Evolutionary conservation across 495 filamentous ascomycete species (phyloP).

Genomic region (Oleoguttula mirabilis): DNA sequence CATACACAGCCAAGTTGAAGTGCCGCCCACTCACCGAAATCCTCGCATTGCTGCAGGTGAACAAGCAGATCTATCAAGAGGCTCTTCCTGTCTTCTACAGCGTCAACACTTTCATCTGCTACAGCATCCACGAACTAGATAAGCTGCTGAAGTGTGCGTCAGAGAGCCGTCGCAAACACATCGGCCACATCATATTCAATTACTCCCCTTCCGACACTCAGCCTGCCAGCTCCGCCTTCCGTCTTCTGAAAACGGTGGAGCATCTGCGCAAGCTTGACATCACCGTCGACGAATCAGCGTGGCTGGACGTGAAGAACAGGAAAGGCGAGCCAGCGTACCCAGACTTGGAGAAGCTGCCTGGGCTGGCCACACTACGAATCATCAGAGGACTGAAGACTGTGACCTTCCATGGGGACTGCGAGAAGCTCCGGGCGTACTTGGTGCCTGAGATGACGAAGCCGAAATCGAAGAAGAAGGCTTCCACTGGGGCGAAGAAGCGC

Average conservation of each 20-base stretch:
- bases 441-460: not conserved
- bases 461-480: not conserved
- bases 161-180: not conserved
- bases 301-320: not conserved
- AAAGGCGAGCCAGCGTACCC: not conserved
- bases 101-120: not conserved
- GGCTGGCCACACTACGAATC: not conserved
- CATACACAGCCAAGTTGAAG: too few relatives aligned
- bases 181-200: not conserved
- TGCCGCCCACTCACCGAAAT: too few relatives aligned
- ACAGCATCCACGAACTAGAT: not conserved
- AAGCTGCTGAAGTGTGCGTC: not conserved
- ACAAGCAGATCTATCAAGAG: not conserved
- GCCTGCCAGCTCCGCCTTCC: not conserved
- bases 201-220: not conserved
- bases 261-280: not conserved
- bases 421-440: not conserved
- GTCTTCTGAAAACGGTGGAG: not conserved
- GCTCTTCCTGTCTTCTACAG: not conserved
- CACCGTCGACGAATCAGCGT: not conserved
- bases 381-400: not conserved
- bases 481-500: too few relatives aligned
- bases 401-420: not conserved
- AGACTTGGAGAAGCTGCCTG: not conserved
- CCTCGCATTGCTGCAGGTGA: not conserved